phyloP scores from a whole-genome alignment of 805 yeast genomes.

The Maudiozyma saulgeensis region DNA sequence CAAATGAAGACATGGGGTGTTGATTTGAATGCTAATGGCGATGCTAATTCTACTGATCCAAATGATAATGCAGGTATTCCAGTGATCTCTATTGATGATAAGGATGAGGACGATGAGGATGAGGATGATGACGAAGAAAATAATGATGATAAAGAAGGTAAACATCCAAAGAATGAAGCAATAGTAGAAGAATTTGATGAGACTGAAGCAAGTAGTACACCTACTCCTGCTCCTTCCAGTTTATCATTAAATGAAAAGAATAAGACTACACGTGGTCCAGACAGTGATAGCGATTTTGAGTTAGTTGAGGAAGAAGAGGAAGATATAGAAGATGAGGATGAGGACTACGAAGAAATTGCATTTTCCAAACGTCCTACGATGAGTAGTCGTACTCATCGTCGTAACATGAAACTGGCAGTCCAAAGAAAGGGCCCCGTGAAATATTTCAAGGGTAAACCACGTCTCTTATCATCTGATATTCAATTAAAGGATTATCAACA shows the following conservation, averaged over 20 bases:
- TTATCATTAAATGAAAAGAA: neutral
- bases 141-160: conserved; percentile 20
- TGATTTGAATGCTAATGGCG: conserved; percentile 42
- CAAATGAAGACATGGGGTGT: conserved; percentile 88
- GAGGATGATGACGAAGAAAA: conserved; percentile 9
- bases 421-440: conserved; percentile 15
- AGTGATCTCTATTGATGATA: conserved; percentile 15
- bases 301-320: conserved; percentile 25
- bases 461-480: conserved; percentile 49
- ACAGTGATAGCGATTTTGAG: conserved; percentile 1
- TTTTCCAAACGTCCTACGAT: conserved; percentile 19
- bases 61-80: conserved; percentile 14
- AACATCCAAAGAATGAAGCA: conserved; percentile 21
- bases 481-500: conserved; percentile 83
- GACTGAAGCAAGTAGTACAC: conserved; percentile 17
- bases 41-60: neutral
- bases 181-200: conserved; percentile 27
- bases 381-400: neutral
- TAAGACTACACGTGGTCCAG: neutral
- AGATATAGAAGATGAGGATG: conserved; percentile 27
- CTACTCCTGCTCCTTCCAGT: conserved; percentile 11
- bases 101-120: conserved; percentile 18
- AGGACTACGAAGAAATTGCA: conserved; percentile 20
- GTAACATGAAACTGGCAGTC: conserved; percentile 1
- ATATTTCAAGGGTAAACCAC: conserved; percentile 67